Base-by-base conservation (phyloP, 2,329 filamentous ascomycete species). In the Chaetothyriales sp. region DNA sequence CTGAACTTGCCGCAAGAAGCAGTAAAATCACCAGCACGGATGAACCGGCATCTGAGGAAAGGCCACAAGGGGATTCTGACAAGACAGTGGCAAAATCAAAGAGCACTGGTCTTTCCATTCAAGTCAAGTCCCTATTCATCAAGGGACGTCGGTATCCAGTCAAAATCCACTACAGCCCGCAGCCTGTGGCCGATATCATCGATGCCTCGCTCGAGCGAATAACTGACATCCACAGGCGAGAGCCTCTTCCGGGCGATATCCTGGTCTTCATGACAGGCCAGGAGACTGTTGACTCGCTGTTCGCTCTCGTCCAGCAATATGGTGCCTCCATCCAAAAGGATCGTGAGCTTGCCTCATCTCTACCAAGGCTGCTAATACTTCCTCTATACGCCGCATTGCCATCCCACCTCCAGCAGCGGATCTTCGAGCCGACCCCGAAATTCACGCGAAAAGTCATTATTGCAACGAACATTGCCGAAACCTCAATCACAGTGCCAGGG, bases 401-500 rank as follows among this genome's bases (percentile, higher is more conserved):
- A 1, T 87, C 92, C 58, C 78, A 83, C 49, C 84, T 84, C 0
- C 92, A 98, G 60, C 85, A 94, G 57, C 78, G 80, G 19, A 88
- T 93, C 8, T 96, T 98, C 64, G 73, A 82, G 50, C 84, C 85
- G 1, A 76, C 84, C 19, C 78, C 79, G 0, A 79, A 79, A 50
- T 77, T 80, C 2, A 93, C 86, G 0, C 78, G 92, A 44, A 96
- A 96, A 63, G 76, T 96, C 10, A 88, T 98, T 0, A 72, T 98
- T 0, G 83, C 89, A 0, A 98, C 92, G 12, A 98, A 98, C 62
- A 96, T 98, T 60, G 92, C 92, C n/a, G 92, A 98, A 66, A 96
- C 92, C 0, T 96, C 92, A 1, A 85, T 98, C 53, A 98, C 92
- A 0, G 89, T 98, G 0, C 84, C 90, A 0, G 92, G 92, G 1